These are phyloP conservation scores for Trichoderma sp. DNA, from an alignment of 2,329 filamentous ascomycete species.

Conservation along the genomic window DNA sequence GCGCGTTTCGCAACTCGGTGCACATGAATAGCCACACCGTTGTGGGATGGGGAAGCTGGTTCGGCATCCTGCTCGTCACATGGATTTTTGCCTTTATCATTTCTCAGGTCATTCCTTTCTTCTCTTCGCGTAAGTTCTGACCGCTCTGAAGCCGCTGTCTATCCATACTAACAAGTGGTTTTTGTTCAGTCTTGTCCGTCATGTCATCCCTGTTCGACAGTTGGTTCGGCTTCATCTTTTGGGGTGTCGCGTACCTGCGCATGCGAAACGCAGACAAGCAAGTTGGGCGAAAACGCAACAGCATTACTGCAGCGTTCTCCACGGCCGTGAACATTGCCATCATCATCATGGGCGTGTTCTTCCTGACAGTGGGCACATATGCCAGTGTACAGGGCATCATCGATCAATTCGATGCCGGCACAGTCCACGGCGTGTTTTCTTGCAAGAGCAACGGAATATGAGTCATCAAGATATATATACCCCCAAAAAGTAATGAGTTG, in stretches of 20 bases:
- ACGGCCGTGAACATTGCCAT: constrained; percentile 69
- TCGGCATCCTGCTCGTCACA: constrained; percentile 62
- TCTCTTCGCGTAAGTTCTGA: constrained; percentile 61
- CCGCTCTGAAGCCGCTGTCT: neutral
- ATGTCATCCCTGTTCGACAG: constrained; percentile 91
- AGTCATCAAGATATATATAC: neutral
- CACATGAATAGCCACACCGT: constrained; percentile 81
- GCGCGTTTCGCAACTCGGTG: constrained; percentile 72
- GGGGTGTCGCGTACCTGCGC: constrained; percentile 76
- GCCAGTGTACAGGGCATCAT: constrained; percentile 72
- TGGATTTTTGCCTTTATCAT: constrained; percentile 94
- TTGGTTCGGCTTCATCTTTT: constrained; percentile 95
- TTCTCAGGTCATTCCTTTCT: constrained; percentile 90
- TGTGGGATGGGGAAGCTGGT: constrained; percentile 77
- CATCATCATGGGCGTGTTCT: constrained; percentile 73
- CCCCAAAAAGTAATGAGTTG: neutral
- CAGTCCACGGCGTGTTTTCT: constrained; percentile 70
- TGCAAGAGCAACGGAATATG: constrained; percentile 67
- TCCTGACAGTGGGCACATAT: constrained; percentile 80
- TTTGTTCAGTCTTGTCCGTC: constrained; percentile 55
- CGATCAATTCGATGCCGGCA: constrained; percentile 62
- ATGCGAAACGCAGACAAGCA: constrained; percentile 65
- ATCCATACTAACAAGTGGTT: neutral
- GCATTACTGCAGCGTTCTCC: constrained; percentile 49
- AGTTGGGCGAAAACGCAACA: constrained; percentile 51